Percentiles rank a stretch among this genome's conserved stretches.
These are phyloP conservation scores for Scheffersomyces illinoinensis DNA, from an alignment of 1,139 yeast species.

Conservation along the genomic window DNA sequence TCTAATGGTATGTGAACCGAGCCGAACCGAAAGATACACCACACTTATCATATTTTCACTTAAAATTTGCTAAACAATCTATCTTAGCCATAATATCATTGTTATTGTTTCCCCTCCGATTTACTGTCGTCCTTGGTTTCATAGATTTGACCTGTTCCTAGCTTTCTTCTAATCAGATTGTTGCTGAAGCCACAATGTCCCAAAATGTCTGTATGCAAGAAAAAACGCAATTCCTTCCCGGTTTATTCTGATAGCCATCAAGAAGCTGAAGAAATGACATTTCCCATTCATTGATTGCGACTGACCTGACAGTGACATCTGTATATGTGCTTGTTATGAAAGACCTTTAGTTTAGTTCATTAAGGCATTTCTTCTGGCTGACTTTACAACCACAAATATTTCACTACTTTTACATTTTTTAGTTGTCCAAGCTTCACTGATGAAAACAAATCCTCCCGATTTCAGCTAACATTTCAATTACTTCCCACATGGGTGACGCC, in stretches of 20 bases:
- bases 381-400: neutral
- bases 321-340: too few relatives aligned
- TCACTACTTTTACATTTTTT: neutral
- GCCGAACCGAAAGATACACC: neutral
- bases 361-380: neutral
- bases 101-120: neutral
- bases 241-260: neutral
- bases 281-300: neutral
- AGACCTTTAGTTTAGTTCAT: too few relatives aligned
- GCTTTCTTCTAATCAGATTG: neutral
- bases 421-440: neutral
- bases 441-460: neutral
- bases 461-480: neutral
- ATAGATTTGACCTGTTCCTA: neutral
- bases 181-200: neutral
- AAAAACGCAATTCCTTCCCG: neutral
- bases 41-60: neutral
- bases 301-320: neutral
- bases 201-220: neutral
- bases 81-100: neutral
- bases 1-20: neutral
- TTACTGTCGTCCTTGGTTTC: neutral
- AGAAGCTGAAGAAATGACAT: neutral
- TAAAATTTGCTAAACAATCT: neutral
- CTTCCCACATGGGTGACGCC: neutral